Evolutionary conservation across 2,329 filamentous ascomycete species (phyloP), one percentile per base, ranked within the genome.

Genomic region (Didymella keratinophila): DNA sequence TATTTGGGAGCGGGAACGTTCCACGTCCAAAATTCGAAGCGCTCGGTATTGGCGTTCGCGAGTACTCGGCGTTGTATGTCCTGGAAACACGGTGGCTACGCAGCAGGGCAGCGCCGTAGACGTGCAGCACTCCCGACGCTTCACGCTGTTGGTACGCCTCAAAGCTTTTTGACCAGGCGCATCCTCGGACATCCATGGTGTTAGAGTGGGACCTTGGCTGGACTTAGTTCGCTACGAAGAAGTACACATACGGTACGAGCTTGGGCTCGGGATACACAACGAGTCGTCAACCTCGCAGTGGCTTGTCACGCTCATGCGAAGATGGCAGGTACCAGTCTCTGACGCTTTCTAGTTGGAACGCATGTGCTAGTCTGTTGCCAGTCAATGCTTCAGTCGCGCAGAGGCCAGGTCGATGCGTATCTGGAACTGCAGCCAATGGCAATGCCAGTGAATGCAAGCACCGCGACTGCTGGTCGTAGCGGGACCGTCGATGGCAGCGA

Each of bases 261-360:
- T 25, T 45, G 12, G 21, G 12, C 16, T 37, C 39, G 25, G 50
- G 20, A 2, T 36, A 16, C 43, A 47, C 12, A 6, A n/a, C n/a
- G 12, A 27, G 18, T 43, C 49, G n/a, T 3, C 44, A 32, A 39
- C 50, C 45, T 50, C 50, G 56, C 50, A 51, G 27, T 42, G 34
- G 41, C 27, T 21, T 54, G 51, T 54, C 25, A 11, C 8, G 8
- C 23, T 4, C 20, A 25, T 25, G 20, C 5, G n/a, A 45, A 14
- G 39, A 20, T 27, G 16, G 30, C 25, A 12, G 27, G 27, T 10
- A 23, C 12, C 11, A 11, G 16, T n/a, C 30, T 20, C 25, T 32
- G 20, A 12, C 21, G n/a, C 3, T 14, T 42, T 23, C 46, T 25
- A 12, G 25, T 41, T 32, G 21, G 14, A 23, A 10, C 14, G 18